These are phyloP conservation scores for Verticillium isaacii DNA, from an alignment of 2,329 filamentous ascomycete species.

Conservation along the genomic window DNA sequence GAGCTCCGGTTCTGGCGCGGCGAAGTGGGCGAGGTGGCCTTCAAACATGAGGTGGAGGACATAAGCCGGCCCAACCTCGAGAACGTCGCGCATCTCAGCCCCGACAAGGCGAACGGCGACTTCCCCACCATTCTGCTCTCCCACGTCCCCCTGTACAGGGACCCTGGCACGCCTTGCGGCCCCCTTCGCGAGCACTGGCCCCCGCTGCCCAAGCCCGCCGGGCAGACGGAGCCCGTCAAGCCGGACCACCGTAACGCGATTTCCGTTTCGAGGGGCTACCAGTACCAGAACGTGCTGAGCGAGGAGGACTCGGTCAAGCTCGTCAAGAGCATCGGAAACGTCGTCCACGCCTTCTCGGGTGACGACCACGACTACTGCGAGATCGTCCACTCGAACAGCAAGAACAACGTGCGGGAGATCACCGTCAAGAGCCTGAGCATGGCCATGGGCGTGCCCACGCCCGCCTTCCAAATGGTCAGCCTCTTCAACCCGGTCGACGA, in stretches of 20 bases:
- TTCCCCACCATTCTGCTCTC: slow-evolving; percentile 86
- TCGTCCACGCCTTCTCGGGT: slow-evolving; percentile 84
- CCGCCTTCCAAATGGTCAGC: slow-evolving; percentile 83
- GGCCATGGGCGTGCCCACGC: slow-evolving; percentile 90
- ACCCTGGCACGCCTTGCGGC: slow-evolving; percentile 80
- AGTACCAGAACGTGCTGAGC: slow-evolving; percentile 93
- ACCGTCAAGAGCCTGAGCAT: slow-evolving; percentile 94
- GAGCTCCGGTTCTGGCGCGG: slow-evolving; percentile 64
- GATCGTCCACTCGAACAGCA: slow-evolving; percentile 68
- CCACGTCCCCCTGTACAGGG: slow-evolving; percentile 85
- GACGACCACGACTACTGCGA: slow-evolving; percentile 99
- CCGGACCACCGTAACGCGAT: slow-evolving; percentile 76
- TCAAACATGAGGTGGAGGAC: slow-evolving; percentile 57
- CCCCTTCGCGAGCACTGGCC: slow-evolving; percentile 81
- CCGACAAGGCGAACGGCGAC: slow-evolving; percentile 45
- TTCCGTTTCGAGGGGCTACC: slow-evolving; percentile 72
- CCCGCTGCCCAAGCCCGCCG: slow-evolving; percentile 57
- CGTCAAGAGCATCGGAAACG: slow-evolving; percentile 72
- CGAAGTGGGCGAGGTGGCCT: slow-evolving; percentile 47
- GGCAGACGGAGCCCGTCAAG: slow-evolving; percentile 45
- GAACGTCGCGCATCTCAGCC: slow-evolving; percentile 30
- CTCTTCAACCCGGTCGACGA: slow-evolving; percentile 85
- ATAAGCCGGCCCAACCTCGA: slow-evolving; percentile 37
- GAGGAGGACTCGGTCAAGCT: slow-evolving; percentile 71
- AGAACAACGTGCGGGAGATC: slow-evolving; percentile 68